These are phyloP conservation scores for Candida silvatica DNA, from an alignment of 805 yeast species.

Conservation along the genomic window DNA sequence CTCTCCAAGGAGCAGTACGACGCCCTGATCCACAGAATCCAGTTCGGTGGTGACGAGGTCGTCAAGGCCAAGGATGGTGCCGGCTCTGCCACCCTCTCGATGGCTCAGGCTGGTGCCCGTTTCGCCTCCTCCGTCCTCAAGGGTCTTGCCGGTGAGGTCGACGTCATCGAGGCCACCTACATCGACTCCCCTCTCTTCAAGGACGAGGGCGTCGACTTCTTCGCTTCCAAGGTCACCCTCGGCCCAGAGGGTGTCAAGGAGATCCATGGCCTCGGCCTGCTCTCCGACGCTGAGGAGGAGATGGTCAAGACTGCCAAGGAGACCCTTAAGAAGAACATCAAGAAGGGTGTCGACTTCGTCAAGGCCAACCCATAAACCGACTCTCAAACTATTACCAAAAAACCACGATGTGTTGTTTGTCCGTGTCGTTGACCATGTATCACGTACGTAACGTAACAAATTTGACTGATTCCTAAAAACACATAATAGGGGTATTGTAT, in stretches of 20 bases:
- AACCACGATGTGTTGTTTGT: neutral
- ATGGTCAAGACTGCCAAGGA: slow-evolving; percentile 78
- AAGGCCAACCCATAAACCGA: slow-evolving; percentile 49
- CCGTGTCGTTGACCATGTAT: neutral
- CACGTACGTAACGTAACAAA: neutral
- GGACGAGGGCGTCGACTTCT: slow-evolving; percentile 90
- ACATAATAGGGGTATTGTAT: neutral
- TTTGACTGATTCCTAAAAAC: too few relatives aligned
- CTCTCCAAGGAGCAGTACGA: slow-evolving; percentile 57
- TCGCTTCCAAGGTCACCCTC: slow-evolving; percentile 89
- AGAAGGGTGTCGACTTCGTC: slow-evolving; percentile 89
- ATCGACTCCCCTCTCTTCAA: slow-evolving; percentile 75
- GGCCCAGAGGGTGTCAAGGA: slow-evolving; percentile 86
- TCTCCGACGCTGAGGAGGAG: slow-evolving; percentile 74
- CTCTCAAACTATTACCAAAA: neutral
- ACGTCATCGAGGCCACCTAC: slow-evolving; percentile 44
- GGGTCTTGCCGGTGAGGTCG: slow-evolving; percentile 38
- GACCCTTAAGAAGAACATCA: slow-evolving; percentile 83
- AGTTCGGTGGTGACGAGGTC: slow-evolving; percentile 88
- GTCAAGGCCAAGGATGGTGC: slow-evolving; percentile 80
- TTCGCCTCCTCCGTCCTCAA: slow-evolving; percentile 60
- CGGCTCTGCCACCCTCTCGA: slow-evolving; percentile 78
- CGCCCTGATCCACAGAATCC: slow-evolving; percentile 78
- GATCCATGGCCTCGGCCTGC: slow-evolving; percentile 69
- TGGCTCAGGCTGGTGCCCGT: slow-evolving; percentile 81